These are phyloP conservation scores for Cicer pinnatifidum DNA, from an alignment of 306 rosid species.

Conservation along the genomic window DNA sequence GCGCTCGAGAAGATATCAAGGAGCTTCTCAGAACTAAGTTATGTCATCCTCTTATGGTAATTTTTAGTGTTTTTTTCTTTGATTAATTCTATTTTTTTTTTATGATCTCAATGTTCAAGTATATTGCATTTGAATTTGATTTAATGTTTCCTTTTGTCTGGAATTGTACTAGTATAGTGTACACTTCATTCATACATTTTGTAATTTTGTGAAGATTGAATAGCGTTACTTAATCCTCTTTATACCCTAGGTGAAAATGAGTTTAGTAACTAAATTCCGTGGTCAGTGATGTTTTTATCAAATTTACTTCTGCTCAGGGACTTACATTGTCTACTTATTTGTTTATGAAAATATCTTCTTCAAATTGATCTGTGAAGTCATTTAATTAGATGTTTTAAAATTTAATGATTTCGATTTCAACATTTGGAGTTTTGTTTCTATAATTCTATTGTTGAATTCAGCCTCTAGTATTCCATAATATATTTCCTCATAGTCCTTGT, in stretches of 20 bases:
- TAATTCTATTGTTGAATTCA: conserved; percentile 5
- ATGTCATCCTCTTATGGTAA: conserved; percentile 90
- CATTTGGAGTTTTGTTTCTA: conserved; percentile 5
- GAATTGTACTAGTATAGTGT: conserved; percentile 8
- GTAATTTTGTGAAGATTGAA: not conserved
- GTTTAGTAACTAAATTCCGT: conserved; percentile 4
- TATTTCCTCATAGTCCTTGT: not conserved
- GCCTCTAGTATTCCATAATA: conserved; percentile 20
- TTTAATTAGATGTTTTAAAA: not conserved
- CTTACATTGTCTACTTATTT: conserved; percentile 24
- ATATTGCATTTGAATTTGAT: conserved; percentile 4
- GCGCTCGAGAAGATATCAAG: conserved; percentile 81
- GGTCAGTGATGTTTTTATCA: not conserved
- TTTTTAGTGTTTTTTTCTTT: not conserved
- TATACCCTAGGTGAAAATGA: not conserved
- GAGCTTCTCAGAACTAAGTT: conserved; percentile 72
- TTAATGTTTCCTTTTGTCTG: conserved; percentile 21
- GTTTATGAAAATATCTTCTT: not conserved
- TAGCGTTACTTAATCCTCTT: not conserved
- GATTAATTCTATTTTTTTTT: not conserved
- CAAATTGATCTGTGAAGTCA: conserved; percentile 11
- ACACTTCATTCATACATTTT: conserved; percentile 13
- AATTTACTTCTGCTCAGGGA: conserved; percentile 18
- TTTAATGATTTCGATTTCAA: conserved; percentile 7
- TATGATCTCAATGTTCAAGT: not conserved